Evolutionary conservation across 78 protist genomes (phyloP).

Genomic region (Goniomonas avonlea): DNA sequence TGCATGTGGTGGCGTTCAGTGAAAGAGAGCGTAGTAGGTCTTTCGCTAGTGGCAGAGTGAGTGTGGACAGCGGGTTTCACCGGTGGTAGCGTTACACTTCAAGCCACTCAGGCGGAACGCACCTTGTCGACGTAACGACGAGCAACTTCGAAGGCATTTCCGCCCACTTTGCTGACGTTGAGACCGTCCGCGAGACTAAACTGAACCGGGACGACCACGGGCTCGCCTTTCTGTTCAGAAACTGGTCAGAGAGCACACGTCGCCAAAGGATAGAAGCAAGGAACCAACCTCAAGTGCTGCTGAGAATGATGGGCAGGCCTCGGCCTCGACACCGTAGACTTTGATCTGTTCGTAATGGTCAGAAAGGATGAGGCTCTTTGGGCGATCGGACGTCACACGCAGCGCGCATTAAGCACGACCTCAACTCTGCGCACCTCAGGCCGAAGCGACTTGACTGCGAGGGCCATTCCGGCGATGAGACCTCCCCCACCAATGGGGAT

Average conservation of each 20-base stretch:
- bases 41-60: too few species aligned
- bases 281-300: slow-evolving; percentile 41
- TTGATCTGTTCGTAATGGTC: not conserved
- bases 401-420: not conserved
- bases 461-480: slow-evolving; percentile 63
- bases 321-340: slow-evolving; percentile 64
- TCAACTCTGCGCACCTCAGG: slow-evolving; percentile 33
- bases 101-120: too few species aligned
- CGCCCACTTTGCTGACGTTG: slow-evolving; percentile 51
- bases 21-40: too few species aligned
- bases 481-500: slow-evolving; percentile 75
- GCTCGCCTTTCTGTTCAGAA: too few species aligned
- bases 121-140: slow-evolving; percentile 28
- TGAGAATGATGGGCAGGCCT: slow-evolving; percentile 29
- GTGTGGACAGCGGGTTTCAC: too few species aligned
- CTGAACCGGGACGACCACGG: not conserved
- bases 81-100: too few species aligned
- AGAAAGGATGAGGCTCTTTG: not conserved
- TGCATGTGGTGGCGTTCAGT: too few species aligned
- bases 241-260: too few species aligned
- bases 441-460: slow-evolving; percentile 47
- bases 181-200: slow-evolving; percentile 71
- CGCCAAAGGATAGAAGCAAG: too few species aligned
- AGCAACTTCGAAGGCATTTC: slow-evolving; percentile 29
- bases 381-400: not conserved